phyloP scores from a whole-genome alignment of 2,329 filamentous ascomycete species.

The Scolecobasidium constrictum region DNA sequence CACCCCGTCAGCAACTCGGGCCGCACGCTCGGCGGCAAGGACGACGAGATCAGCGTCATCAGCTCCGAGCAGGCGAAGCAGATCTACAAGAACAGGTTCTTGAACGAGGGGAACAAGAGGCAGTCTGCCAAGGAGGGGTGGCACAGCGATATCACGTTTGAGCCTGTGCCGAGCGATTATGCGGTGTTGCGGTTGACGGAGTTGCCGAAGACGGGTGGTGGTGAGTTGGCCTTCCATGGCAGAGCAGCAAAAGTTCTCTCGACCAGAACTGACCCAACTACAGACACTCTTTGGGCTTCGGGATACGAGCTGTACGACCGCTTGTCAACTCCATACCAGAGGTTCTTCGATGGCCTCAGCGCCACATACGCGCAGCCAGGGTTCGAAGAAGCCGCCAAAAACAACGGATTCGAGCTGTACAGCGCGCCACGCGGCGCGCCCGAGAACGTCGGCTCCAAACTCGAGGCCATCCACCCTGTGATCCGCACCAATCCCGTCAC shows the following conservation, averaged over 20 bases:
- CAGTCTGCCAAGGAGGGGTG: conserved; percentile 35
- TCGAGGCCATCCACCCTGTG: conserved; percentile 44
- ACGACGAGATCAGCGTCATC: conserved; percentile 55
- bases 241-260: neutral
- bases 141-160: conserved; percentile 55
- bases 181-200: conserved; percentile 47
- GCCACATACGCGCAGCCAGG: conserved; percentile 36
- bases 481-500: conserved; percentile 53
- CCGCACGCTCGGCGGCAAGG: conserved; percentile 42
- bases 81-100: conserved; percentile 21
- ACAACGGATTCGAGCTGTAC: conserved; percentile 33
- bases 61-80: conserved; percentile 45
- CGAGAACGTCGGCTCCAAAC: conserved; percentile 40
- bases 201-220: conserved; percentile 40
- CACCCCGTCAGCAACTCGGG: conserved; percentile 47
- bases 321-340: conserved; percentile 36
- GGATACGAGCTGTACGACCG: conserved; percentile 38
- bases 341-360: conserved; percentile 36
- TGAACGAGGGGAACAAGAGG: conserved; percentile 18
- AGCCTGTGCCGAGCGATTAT: conserved; percentile 54
- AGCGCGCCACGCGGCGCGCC: conserved; percentile 39
- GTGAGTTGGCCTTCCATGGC: neutral
- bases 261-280: conserved; percentile 1
- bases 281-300: conserved; percentile 24
- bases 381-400: conserved; percentile 26